Conservation (phyloP, 108 stramenopile genomes). For the Pseudonitzschia delicatissima region DNA sequence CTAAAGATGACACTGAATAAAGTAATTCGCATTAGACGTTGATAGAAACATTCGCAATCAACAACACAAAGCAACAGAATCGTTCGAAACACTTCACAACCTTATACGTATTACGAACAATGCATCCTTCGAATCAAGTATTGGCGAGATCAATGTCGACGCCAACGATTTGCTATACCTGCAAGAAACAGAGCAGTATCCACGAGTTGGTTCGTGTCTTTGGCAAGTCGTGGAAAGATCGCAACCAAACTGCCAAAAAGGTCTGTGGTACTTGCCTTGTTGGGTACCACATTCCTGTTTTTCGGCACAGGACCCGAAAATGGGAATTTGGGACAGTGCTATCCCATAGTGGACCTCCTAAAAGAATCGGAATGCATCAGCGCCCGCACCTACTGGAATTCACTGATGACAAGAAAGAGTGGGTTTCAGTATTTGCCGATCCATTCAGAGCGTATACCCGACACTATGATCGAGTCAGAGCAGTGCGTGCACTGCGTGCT, state of each 20-base stretch:
- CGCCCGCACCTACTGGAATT: conserved; percentile 56
- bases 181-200: neutral
- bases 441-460: conserved; percentile 20
- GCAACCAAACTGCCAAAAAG: neutral
- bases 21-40: too few relatives aligned
- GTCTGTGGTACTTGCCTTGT: conserved; percentile 77
- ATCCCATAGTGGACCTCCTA: conserved; percentile 25
- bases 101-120: too few relatives aligned
- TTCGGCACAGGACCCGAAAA: conserved; percentile 65
- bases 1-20: too few relatives aligned
- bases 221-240: conserved; percentile 7
- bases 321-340: conserved; percentile 78
- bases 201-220: neutral
- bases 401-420: conserved; percentile 67
- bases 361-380: too few relatives aligned
- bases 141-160: neutral
- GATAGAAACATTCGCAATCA: too few relatives aligned
- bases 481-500: too few relatives aligned
- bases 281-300: conserved; percentile 68
- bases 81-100: too few relatives aligned
- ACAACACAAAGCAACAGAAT: too few relatives aligned
- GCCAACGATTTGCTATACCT: neutral
- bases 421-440: conserved; percentile 48
- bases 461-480: too few relatives aligned
- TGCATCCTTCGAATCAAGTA: too few relatives aligned